Conservation (phyloP, 257 asterid genomes). For the Dorcoceras hygrometricum region DNA sequence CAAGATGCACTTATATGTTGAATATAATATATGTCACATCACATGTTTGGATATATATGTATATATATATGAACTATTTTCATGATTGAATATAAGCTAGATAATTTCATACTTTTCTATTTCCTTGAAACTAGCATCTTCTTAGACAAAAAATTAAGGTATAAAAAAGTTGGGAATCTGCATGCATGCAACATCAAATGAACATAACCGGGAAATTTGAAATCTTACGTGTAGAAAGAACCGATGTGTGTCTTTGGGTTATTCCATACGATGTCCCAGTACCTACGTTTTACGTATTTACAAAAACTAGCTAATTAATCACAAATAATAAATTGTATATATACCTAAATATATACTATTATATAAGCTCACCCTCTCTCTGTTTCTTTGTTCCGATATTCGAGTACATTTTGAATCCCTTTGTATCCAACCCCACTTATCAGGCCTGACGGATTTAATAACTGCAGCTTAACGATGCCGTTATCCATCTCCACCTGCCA, state of each 20-base stretch:
- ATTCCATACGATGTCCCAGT: slow-evolving; percentile 72
- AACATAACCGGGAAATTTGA: neutral
- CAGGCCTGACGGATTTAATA: slow-evolving; percentile 45
- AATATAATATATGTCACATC: too few species aligned
- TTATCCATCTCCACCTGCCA: slow-evolving; percentile 58
- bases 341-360: neutral
- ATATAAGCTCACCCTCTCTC: slow-evolving; percentile 45
- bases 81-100: too few species aligned
- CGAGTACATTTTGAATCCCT: slow-evolving; percentile 48
- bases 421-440: slow-evolving; percentile 40
- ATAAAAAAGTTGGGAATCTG: neutral
- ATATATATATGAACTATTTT: too few species aligned
- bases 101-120: too few species aligned
- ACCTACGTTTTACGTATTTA: slow-evolving; percentile 30
- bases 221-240: slow-evolving; percentile 38
- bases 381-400: slow-evolving; percentile 21
- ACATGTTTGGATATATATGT: too few species aligned
- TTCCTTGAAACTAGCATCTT: too few species aligned
- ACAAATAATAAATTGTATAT: neutral
- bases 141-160: too few species aligned
- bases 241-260: slow-evolving; percentile 30
- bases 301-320: neutral
- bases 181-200: neutral
- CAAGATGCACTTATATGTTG: too few species aligned
- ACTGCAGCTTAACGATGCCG: slow-evolving; percentile 42